These are phyloP conservation scores for Saprolegnia parasitica DNA, from an alignment of 352 stramenopile genomes.

Conservation along the genomic window DNA sequence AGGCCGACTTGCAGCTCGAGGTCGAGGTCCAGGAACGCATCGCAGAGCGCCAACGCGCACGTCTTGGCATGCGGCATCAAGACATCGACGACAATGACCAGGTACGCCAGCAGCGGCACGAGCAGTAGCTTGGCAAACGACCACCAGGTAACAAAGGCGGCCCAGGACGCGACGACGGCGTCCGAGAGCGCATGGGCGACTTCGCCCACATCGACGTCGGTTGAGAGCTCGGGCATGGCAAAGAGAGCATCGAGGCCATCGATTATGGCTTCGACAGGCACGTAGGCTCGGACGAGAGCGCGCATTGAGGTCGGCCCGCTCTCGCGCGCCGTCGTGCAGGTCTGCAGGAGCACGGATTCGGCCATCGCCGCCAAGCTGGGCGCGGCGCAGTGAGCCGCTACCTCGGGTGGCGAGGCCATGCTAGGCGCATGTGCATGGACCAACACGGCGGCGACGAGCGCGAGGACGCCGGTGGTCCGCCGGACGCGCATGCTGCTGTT, in stretches of 20 bases:
- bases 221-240: conserved; percentile 4
- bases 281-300: neutral
- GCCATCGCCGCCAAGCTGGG: neutral
- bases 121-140: conserved; percentile 46
- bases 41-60: conserved; percentile 34
- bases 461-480: no score
- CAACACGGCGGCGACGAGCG: no score
- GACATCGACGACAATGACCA: conserved; percentile 43
- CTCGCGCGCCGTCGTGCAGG: neutral
- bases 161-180: conserved; percentile 49
- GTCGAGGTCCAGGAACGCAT: conserved; percentile 54
- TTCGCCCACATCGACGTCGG: neutral
- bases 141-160: conserved; percentile 55
- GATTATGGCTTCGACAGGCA: neutral
- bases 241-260: neutral
- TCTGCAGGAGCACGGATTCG: neutral
- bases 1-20: conserved; percentile 50
- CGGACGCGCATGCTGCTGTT: no score
- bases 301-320: neutral
- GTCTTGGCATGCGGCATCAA: conserved; percentile 64
- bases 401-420: no score
- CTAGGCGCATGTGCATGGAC: no score
- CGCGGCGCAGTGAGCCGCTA: neutral
- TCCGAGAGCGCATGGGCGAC: conserved; percentile 35
- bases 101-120: conserved; percentile 44